These are phyloP conservation scores for Kodamaea leandrae DNA, from an alignment of 805 yeast genomes.

Conservation along the genomic window DNA sequence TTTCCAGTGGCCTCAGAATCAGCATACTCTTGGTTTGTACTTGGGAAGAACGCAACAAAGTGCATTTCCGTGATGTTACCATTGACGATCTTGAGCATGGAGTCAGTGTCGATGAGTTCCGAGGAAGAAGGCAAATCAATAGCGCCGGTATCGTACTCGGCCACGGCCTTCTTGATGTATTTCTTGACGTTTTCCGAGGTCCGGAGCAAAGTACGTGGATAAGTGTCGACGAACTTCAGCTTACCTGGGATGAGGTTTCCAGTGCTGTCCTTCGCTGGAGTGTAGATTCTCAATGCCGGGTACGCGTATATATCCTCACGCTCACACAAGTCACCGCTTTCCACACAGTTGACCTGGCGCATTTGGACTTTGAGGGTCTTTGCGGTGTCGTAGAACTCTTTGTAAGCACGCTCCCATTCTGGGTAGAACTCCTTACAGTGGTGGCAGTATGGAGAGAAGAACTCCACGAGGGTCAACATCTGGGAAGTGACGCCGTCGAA, in stretches of 20 bases:
- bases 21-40: conserved; percentile 41
- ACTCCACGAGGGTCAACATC: conserved; percentile 76
- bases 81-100: conserved; percentile 47
- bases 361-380: conserved; percentile 47
- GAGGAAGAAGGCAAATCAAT: conserved; percentile 44
- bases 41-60: conserved; percentile 67
- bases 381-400: conserved; percentile 45
- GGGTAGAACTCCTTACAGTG: conserved; percentile 85
- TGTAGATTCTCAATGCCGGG: conserved; percentile 72
- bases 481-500: conserved; percentile 50
- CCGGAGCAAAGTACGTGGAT: conserved; percentile 46
- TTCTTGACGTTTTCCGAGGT: conserved; percentile 48
- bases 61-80: conserved; percentile 51
- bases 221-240: conserved; percentile 37
- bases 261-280: conserved; percentile 43
- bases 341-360: conserved; percentile 82
- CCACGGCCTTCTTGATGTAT: conserved; percentile 54
- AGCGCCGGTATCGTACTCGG: conserved; percentile 41
- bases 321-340: conserved; percentile 80
- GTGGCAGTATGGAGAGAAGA: conserved; percentile 83
- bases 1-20: conserved; percentile 30
- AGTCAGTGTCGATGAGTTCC: conserved; percentile 34
- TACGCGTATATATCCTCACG: conserved; percentile 61
- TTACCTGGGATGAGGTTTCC: conserved; percentile 26
- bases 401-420: conserved; percentile 69